Base-by-base conservation (phyloP, 2,329 filamentous ascomycete species). In the Drechmeria coniospora region DNA sequence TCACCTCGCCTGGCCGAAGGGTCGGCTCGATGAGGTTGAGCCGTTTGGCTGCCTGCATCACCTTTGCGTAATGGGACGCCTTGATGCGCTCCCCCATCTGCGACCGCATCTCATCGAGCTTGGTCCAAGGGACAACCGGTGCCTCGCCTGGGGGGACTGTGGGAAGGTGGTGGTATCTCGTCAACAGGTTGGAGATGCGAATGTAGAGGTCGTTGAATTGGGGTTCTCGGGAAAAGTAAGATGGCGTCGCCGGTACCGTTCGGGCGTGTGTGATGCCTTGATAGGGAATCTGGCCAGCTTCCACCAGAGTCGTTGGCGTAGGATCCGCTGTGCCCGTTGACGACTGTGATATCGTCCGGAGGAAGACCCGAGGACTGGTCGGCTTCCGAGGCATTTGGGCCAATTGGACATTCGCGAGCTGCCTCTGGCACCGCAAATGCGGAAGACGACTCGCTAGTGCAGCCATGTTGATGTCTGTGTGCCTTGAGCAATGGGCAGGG, bases 181-280 rank as follows among this genome's bases (percentile, higher is more conserved):
- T 71, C 31, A 79, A 57, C 15, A 95, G 65, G 8, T 68, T 63
- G 42, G 82, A 71, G 26, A 98, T 65, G 25, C 63, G 59, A 39
- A 95, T 68, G 41, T 79, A 71, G 44, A 80, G 70, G 56, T 98
- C 90, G 54, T 78, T 90, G 62, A 93, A 94, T 30, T 68, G 64
- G 2, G 86, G 79, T 35, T 77, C 77, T 28, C 78, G 78, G 28
- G 83, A 86, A 61, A 95, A 98, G 58, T 98, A 98, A n/a, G 87
- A 90, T 3, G 82, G 76, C 20, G 86, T 93, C 15, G 68, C 66
- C 13, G 90, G 90, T 20, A 94, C 61, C 14, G 92, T 62, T 38
- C 90, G 81, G 29, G 80, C 74, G 38, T 71, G 65, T 15, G 43
- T 38, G 16, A 54, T 37, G 23, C 45, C 45, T 8, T 46, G 33